Evolutionary conservation across 306 rosid genomes (phyloP).

Genomic region (Dalbergia cochinchinensis): DNA sequence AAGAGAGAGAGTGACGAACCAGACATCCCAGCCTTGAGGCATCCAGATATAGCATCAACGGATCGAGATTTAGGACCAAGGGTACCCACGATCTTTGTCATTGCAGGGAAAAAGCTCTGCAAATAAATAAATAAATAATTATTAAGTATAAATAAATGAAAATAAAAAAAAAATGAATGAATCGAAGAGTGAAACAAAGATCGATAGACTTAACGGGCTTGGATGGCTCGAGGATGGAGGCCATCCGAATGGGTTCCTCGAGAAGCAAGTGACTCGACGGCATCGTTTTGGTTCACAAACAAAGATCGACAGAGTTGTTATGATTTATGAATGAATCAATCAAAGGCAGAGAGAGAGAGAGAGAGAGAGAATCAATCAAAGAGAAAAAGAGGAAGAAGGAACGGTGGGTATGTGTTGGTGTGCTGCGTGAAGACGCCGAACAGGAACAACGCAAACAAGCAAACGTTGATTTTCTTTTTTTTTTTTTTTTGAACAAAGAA

Average conservation of each 20-base stretch:
- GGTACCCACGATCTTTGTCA: slow-evolving; percentile 87
- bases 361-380: background rate
- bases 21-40: slow-evolving; percentile 97
- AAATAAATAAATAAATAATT: background rate
- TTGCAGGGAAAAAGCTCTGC: slow-evolving; percentile 4
- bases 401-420: background rate
- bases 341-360: background rate
- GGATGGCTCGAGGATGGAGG: slow-evolving; percentile 93
- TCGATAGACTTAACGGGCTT: slow-evolving; percentile 61
- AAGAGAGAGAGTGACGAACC: slow-evolving; percentile 52
- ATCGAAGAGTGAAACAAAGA: background rate
- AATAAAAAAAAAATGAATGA: background rate
- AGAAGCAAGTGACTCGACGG: slow-evolving; percentile 92
- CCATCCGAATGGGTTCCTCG: slow-evolving; percentile 97
- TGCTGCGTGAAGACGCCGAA: slow-evolving; percentile 32
- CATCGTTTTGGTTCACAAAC: slow-evolving; percentile 52
- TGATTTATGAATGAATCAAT: background rate
- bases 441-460: background rate
- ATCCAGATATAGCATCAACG: slow-evolving; percentile 72
- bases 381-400: background rate
- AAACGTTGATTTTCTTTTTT: background rate
- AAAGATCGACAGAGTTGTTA: background rate
- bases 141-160: background rate
- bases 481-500: too few species aligned
- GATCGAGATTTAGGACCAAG: slow-evolving; percentile 94